Base-by-base conservation (phyloP, 2,329 filamentous ascomycete species). In the Fusarium nisikadoi region DNA sequence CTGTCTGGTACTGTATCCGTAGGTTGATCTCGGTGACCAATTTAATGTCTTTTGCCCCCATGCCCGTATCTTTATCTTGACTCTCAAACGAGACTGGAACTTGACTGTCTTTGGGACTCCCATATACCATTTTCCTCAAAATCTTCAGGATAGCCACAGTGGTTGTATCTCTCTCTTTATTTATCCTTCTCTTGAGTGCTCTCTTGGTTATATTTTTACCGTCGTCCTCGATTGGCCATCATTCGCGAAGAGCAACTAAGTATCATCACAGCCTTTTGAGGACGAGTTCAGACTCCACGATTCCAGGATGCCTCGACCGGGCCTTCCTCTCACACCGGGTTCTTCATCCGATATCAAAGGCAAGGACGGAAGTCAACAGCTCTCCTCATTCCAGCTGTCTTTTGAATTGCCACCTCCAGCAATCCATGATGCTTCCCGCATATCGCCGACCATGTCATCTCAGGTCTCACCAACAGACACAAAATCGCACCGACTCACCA, bases 401-500 rank as follows among this genome's bases (percentile, higher is more conserved):
- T 94, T 96, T 79, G 88, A 92, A 75, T 86, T 97, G 17, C 93
- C 93, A 9, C 93, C 93, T 20, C 92, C 94, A 19, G 94, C 93
- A 31, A 86, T 94, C 75, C 83, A 83, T 75, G 86, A 83, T 77
- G 83, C 79, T 80, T 84, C 81, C 57, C 84, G 84, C 73, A 82
- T 83, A 59, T 85, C 86, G 3, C 86, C 84, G 27, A 84, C 68
- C 23, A 69, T 65, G 42, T 56, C 71, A 35, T 68, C 75, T 53
- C 75, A 68, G 50, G 62, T 74, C 23, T 79, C 79, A 33, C 75
- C 76, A 36, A 73, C 74, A 62, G 72, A 77, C 60, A 67, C 78
- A 17, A 81, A 80, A 73, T 77, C 76, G 33, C 81, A 80, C 69
- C 79, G 75, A 25, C 76, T 72, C 33, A 49, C 64, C 56, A 71